Base-by-base conservation (phyloP, 305 asterid genomes). In the Fraxinus velutina region DNA sequence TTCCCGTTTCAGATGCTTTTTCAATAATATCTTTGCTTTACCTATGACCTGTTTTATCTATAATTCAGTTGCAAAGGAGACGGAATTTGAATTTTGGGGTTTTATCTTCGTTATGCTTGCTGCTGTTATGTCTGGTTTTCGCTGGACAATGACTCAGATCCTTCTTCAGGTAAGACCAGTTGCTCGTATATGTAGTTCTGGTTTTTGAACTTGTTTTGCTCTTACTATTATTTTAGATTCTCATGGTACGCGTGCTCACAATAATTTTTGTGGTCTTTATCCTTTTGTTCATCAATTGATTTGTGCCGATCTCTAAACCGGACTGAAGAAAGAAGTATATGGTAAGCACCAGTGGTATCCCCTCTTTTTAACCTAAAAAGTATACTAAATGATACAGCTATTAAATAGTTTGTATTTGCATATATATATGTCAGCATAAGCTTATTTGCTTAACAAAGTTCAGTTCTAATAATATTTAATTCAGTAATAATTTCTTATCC, bases 131-230 rank as follows among this genome's bases (percentile, higher is more conserved):
- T 90, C 99, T 30, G 99, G 99, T 62, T 96, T 96, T 81, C 94
- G 99, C 24, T 96, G 99, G 99, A 91, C 98, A 57, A 96, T 96
- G 99, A 94, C 99, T 44, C 99, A 96, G 83, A 96, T 96, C 85
- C 99, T 96, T 87, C 99, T 96, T 84, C 99, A 96, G 96, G 98
- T 94, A 87, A 80, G 87, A 42, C 52, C 34, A 37, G 81, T 30
- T 68, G 42, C 75, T 68, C 42, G 8, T 79, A 34, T 29, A 74
- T 76, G 55, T 52, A 74, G 39, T 80, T 75, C 64, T 80, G 74
- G 68, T 83, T 37, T 79, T 55, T 82, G 75, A 73, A 39, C 60
- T 82, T 79, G 24, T 47, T 15, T 52, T 68, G 47, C 34, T 82
- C 78, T 85, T 80, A 30, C 77, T 79, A 73, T 50, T 52, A 60